A percentile compares a stretch with the other conserved stretches of the same genome.
Conservation (phyloP, 306 rosid genomes). For the Cicer pinnatifidum region DNA sequence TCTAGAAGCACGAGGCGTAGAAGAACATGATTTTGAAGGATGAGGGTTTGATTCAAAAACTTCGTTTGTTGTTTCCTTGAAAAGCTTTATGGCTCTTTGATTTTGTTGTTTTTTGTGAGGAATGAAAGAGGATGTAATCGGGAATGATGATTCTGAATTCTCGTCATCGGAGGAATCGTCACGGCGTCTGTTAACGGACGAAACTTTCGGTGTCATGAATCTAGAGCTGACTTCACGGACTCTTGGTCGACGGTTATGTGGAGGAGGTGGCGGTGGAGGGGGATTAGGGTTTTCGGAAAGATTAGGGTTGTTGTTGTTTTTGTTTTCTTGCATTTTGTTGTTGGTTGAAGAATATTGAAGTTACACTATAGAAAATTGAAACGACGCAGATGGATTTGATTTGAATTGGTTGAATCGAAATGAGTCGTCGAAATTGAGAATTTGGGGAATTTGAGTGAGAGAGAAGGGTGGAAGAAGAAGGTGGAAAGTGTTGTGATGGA, state of each 20-base stretch:
- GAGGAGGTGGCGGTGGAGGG: slow-evolving; percentile 55
- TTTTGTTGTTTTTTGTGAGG: slow-evolving; percentile 63
- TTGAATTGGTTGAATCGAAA: not conserved
- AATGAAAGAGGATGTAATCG: slow-evolving; percentile 36
- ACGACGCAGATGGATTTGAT: slow-evolving; percentile 28
- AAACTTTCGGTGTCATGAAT: slow-evolving; percentile 70
- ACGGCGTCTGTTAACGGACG: slow-evolving; percentile 51
- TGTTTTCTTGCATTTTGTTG: slow-evolving; percentile 39
- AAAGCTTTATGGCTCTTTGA: slow-evolving; percentile 58
- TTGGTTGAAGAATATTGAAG: not conserved
- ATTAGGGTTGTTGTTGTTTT: not conserved
- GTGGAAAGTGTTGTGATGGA: slow-evolving; percentile 22
- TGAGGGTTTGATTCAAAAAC: slow-evolving; percentile 43
- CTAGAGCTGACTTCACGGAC: slow-evolving; percentile 90
- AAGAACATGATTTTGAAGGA: slow-evolving; percentile 53
- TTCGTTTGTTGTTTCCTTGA: slow-evolving; percentile 42
- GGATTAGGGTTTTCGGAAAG: slow-evolving; percentile 39
- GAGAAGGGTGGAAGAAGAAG: not conserved
- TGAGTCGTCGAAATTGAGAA: not conserved
- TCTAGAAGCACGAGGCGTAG: slow-evolving; percentile 56
- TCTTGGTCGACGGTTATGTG: slow-evolving; percentile 67
- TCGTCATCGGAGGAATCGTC: slow-evolving; percentile 55
- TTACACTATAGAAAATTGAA: slow-evolving; percentile 1
- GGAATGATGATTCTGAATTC: slow-evolving; percentile 57
- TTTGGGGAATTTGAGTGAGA: not conserved